Percentiles rank a stretch among this genome's conserved stretches.
Conservation (phyloP, 129 eudicot genomes). For the Mikania micrantha region DNA sequence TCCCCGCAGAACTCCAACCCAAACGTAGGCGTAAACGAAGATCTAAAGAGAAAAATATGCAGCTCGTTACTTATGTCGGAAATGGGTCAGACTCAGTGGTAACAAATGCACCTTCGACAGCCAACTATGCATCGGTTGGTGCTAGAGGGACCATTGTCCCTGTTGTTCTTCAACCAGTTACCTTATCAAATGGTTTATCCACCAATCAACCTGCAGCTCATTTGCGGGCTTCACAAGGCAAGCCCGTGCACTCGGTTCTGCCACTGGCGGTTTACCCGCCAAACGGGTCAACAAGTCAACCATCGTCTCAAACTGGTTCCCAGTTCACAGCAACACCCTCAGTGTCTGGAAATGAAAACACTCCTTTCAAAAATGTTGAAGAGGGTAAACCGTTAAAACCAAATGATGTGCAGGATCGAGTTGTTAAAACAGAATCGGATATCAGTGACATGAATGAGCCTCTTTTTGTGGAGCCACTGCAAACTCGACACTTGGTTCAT, state of each 20-base stretch:
- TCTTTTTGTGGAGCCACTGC: constrained; percentile 46
- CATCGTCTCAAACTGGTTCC: constrained; percentile 33
- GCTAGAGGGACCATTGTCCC: constrained; percentile 68
- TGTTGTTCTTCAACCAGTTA: constrained; percentile 57
- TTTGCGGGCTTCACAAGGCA: constrained; percentile 40
- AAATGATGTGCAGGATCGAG: constrained; percentile 10
- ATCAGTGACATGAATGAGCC: constrained; percentile 47
- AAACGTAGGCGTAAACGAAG: constrained; percentile 28
- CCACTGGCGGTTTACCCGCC: constrained; percentile 60
- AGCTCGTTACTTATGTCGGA: constrained; percentile 27
- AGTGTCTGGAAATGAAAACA: constrained; percentile 21
- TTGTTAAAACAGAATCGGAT: constrained; percentile 32
- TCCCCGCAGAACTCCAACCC: constrained; percentile 33
- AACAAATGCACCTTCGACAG: constrained; percentile 22
- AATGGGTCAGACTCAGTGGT: constrained; percentile 24
- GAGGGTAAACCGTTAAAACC: constrained; percentile 27
- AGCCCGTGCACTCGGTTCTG: constrained; percentile 49
- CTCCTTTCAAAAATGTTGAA: constrained; percentile 27
- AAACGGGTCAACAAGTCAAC: constrained; percentile 33
- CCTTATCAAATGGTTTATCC: constrained; percentile 33
- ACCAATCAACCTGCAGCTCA: constrained; percentile 41
- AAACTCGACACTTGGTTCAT: constrained; percentile 33
- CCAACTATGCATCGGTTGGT: constrained; percentile 38
- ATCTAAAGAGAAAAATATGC: constrained; percentile 32
- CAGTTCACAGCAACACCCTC: constrained; percentile 25